Evolutionary conservation across 2,329 filamentous ascomycete species (phyloP).

Genomic region (Coniochaeta sp.): DNA sequence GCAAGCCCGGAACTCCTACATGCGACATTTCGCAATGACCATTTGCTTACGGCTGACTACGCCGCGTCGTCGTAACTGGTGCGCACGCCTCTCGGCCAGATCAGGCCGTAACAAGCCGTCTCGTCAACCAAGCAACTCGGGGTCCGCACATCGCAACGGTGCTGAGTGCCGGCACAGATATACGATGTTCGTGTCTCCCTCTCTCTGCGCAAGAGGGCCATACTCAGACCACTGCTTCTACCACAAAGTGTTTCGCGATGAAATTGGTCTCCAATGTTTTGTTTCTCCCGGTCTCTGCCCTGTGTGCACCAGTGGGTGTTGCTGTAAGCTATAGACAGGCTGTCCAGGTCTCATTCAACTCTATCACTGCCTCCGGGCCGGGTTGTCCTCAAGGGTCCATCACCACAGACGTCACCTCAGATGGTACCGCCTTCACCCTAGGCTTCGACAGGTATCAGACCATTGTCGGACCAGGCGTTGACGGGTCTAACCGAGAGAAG

Average conservation of each 20-base stretch:
- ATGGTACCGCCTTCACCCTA: not conserved
- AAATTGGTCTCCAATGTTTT: not conserved
- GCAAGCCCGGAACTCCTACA: not conserved
- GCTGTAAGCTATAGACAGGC: not conserved
- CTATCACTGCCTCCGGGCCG: not conserved
- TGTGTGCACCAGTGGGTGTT: not conserved
- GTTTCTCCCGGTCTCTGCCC: not conserved
- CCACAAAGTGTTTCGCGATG: not conserved
- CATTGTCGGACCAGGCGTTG: not conserved
- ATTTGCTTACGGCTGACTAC: not conserved
- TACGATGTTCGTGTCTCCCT: not conserved
- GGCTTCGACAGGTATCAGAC: constrained; percentile 2
- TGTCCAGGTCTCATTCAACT: not conserved
- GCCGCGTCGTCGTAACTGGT: not conserved
- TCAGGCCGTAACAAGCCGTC: not conserved
- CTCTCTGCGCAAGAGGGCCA: not conserved
- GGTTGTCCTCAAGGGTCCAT: not conserved
- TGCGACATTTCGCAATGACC: not conserved
- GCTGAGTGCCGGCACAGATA: no score
- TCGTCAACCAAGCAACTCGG: not conserved
- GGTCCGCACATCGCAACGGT: no score
- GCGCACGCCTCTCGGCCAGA: not conserved
- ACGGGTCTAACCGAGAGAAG: not conserved
- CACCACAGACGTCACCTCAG: not conserved
- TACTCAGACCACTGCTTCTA: not conserved